These are phyloP conservation scores for Paramecium pentaurelia DNA, from an alignment of 73 alveolate genomes.

Conservation along the genomic window DNA sequence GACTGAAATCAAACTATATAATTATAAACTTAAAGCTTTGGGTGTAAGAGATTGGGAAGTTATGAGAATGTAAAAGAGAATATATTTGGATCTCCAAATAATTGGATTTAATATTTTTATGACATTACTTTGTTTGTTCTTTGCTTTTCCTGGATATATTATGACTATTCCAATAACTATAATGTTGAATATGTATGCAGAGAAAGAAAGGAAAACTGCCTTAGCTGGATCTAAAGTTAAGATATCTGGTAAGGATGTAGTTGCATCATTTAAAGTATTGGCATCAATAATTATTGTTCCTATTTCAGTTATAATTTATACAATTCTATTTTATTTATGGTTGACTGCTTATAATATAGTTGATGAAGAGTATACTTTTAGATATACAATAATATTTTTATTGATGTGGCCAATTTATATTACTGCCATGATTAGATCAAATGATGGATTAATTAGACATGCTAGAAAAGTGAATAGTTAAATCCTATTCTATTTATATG, in stretches of 20 bases:
- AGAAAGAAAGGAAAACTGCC: slow-evolving; percentile 78
- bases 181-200: slow-evolving; percentile 65
- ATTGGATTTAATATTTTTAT: background rate
- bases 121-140: slow-evolving; percentile 16
- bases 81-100: background rate
- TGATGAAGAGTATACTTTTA: background rate
- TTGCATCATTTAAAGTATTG: slow-evolving; percentile 77
- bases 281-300: slow-evolving; percentile 67
- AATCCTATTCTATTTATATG: slow-evolving; percentile 64
- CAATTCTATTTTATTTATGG: slow-evolving; percentile 54
- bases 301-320: slow-evolving; percentile 38
- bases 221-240: slow-evolving; percentile 76
- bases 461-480: slow-evolving; percentile 55
- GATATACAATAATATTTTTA: slow-evolving; percentile 49
- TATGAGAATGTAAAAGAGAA: slow-evolving; percentile 24
- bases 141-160: slow-evolving; percentile 78
- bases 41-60: slow-evolving; percentile 81
- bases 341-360: slow-evolving; percentile 16
- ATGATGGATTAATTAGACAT: slow-evolving; percentile 65
- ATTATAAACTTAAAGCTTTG: slow-evolving; percentile 72
- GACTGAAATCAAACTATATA: slow-evolving; percentile 68
- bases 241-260: slow-evolving; percentile 80
- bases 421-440: slow-evolving; percentile 68
- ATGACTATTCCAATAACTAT: slow-evolving; percentile 71
- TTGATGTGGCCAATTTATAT: slow-evolving; percentile 75